Base-by-base conservation (phyloP, 352 stramenopile genomes). In the Globisporangium canariense region DNA sequence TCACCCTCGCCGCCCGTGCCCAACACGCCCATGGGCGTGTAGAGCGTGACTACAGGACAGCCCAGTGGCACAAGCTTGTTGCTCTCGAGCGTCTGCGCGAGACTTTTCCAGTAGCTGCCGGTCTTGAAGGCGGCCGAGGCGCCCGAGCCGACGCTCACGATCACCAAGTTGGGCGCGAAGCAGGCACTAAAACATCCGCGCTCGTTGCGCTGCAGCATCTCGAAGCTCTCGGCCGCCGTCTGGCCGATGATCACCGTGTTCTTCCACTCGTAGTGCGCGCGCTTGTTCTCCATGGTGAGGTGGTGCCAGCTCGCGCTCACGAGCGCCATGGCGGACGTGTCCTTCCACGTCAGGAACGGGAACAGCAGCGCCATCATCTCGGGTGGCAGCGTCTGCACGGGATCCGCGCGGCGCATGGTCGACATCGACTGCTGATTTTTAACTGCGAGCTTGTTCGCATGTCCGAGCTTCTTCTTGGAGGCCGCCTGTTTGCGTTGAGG, bases 321-420 rank as follows among this genome's bases (percentile, higher is more conserved):
- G 10, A 60, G 64, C 41, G 54, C 45, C 67, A 88, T 73, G 52
- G 67, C 60, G 10, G 53, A 65, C 9, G 75, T 85, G 56, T 83
- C 76, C 57, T 64, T 68, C 78, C 78, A 89, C 41, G 69, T 73
- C 46, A 89, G 46, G 22, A 82, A 79, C 47, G 65, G 68, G 53
- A 85, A 58, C 18, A 89, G 45, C 50, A 61, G 71, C 55, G 68
- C 70, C 56, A 81, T 68, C 28, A 89, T 62, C 40, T 89, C 80
- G 32, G 62, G 43, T 2, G 78, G 75, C n/a, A 89, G 63, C 30
- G 57, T 49, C 16, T 71, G 50, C 50, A 67, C 30, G 20, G 52
- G 22, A 69, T 43, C 45, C 52, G 40, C 25, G 7, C 20, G 41
- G 13, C 57, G 52, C 41, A 28, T 34, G 28, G 51, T 40, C 16